Conservation (phyloP, 352 stramenopile genomes). For the Nothophytophthora sp. region DNA sequence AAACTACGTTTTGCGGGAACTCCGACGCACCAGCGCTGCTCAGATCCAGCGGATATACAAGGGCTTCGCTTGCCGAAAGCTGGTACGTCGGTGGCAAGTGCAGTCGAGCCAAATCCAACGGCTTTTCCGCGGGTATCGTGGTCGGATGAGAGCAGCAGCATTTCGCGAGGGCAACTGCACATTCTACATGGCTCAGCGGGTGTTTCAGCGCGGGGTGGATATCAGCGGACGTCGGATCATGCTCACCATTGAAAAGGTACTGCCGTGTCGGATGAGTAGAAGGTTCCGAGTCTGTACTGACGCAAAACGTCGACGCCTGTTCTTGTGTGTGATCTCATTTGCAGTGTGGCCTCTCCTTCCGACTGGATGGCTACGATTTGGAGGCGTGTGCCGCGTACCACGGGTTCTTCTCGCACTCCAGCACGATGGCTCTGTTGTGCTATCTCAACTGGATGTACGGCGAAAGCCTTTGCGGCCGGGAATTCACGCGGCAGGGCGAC, state of each 20-base stretch:
- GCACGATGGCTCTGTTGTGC: constrained; percentile 43
- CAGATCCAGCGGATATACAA: constrained; percentile 66
- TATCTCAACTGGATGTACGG: constrained; percentile 65
- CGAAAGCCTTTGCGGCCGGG: constrained; percentile 36
- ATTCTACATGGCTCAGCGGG: constrained; percentile 67
- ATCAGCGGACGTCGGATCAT: constrained; percentile 49
- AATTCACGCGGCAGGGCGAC: constrained; percentile 37
- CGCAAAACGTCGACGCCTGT: neutral
- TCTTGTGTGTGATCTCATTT: neutral
- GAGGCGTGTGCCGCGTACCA: constrained; percentile 44
- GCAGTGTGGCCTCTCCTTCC: constrained; percentile 69
- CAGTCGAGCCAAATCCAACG: constrained; percentile 50
- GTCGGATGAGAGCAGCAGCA: constrained; percentile 50
- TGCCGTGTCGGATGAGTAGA: neutral
- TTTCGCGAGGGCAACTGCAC: constrained; percentile 70
- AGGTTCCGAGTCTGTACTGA: neutral
- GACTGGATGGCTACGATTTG: constrained; percentile 59
- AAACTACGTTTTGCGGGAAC: constrained; percentile 47
- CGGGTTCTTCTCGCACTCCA: constrained; percentile 58
- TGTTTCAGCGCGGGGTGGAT: constrained; percentile 60
- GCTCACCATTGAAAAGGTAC: constrained; percentile 66
- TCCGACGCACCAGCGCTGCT: constrained; percentile 39
- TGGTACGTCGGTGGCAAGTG: constrained; percentile 28
- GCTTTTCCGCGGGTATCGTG: constrained; percentile 51
- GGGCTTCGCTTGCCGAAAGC: constrained; percentile 37